These are phyloP conservation scores for Thalassiosira profunda DNA, from an alignment of 108 stramenopile genomes.

Conservation along the genomic window DNA sequence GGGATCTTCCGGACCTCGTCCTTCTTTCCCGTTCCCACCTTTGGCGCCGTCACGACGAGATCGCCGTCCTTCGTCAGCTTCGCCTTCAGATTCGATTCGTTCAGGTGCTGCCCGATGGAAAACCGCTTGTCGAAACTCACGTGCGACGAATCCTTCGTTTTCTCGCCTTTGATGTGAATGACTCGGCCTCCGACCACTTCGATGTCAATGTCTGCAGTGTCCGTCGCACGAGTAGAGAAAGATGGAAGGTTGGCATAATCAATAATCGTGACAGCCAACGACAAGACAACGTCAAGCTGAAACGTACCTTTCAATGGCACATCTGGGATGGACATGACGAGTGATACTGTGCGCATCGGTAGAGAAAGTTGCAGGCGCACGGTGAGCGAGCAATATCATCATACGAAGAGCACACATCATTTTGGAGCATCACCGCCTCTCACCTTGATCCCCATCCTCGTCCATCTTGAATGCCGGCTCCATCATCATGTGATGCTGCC, in stretches of 20 bases:
- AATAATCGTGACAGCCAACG: no score
- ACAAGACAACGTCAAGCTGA: no score
- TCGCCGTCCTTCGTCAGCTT: slow-evolving; percentile 26
- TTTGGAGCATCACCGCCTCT: no score
- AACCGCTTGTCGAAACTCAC: slow-evolving; percentile 30
- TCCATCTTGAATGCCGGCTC: slow-evolving; percentile 17
- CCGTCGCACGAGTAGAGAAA: no score
- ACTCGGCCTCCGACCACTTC: slow-evolving; percentile 30
- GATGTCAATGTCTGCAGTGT: slow-evolving; percentile 31
- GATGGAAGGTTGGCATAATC: no score
- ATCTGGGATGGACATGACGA: slow-evolving; percentile 23
- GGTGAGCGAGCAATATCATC: no score
- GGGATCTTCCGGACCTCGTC: slow-evolving; percentile 21
- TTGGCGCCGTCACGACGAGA: slow-evolving; percentile 21
- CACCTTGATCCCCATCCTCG: slow-evolving; percentile 20
- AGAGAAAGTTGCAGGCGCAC: no score
- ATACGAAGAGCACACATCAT: no score
- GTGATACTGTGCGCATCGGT: slow-evolving; percentile 11
- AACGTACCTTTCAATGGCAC: slow-evolving; percentile 22
- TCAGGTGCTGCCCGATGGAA: slow-evolving; percentile 23
- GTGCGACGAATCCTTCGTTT: slow-evolving; percentile 12
- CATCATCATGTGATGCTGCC: slow-evolving; percentile 1
- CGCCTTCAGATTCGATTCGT: slow-evolving; percentile 17
- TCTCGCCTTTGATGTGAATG: slow-evolving; percentile 22
- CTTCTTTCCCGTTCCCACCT: slow-evolving; percentile 2